Evolutionary conservation across 164 flowering plant species (phyloP), one percentile per base, ranked within the genome.

Genomic region (Santalum album): DNA sequence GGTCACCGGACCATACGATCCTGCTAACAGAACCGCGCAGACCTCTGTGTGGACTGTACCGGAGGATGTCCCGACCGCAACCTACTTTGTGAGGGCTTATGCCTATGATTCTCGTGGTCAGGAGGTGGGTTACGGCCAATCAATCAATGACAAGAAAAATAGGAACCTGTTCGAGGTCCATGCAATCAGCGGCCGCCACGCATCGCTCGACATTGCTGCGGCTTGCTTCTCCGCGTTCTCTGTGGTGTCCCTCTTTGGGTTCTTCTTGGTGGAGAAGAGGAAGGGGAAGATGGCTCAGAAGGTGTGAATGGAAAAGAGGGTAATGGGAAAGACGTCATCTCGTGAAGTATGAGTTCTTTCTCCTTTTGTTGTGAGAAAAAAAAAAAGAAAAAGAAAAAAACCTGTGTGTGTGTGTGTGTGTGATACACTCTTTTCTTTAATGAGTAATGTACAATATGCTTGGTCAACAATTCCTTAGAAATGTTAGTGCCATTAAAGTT

Each of bases 181-280:
- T 49, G 79, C 77, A 1, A 72, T 86, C 73, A 58, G 69, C 3
- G 98, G 98, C 17, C 86, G 96, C 49, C 85, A 76, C 49, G 57
- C 35, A 12, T 79, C 91, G 0, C 68, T 90, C 1, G 91, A 86
- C 51, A 73, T 87, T 12, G 84, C 86, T 12, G 79, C 95, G 16
- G 69, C 60, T 29, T 67, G 72, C 60, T 85, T 85, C 81, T 87
- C 96, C 18, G 91, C 72, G 24, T 81, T 90, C 81, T 75, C 97
- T 0, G 65, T 90, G 4, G n/a, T 81, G 23, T 49, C 95, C 2
- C 57, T 87, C 67, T 35, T 64, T 38, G 80, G 75, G 6, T 87
- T 90, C 72, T 87, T 83, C 71, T 53, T 21, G 15, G 6, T 53
- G 23, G 98, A 84, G 86, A 90, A 85, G 80, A 79, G 76, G 45